phyloP scores from a whole-genome alignment of 768 basidiomycete species.

The Basidioascus undulatus region DNA sequence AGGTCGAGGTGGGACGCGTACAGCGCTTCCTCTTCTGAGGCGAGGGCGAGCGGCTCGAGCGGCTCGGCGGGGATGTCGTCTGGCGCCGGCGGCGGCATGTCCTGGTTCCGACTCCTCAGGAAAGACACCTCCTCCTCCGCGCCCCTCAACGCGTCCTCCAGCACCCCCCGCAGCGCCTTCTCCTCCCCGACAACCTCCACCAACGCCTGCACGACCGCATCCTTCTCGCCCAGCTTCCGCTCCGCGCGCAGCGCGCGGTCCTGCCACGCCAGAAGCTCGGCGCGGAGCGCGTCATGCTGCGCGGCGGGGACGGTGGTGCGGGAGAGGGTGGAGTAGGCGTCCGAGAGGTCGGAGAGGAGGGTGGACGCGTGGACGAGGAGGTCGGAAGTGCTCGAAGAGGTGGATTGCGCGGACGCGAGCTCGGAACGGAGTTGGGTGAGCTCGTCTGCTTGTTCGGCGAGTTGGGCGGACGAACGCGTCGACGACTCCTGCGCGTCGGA shows the following conservation, averaged over 20 bases:
- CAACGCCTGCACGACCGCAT: constrained; percentile 40
- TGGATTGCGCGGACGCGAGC: constrained; percentile 29
- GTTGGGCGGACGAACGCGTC: no score
- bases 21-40: not conserved
- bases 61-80: not conserved
- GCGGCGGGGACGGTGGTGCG: no score
- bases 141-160: not conserved
- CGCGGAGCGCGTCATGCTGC: constrained; percentile 31
- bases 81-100: not conserved
- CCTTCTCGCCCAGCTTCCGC: no score
- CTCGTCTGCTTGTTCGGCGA: no score
- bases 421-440: no score
- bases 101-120: not conserved
- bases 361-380: no score
- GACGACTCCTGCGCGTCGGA: no score
- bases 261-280: constrained; percentile 28
- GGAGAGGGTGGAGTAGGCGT: no score
- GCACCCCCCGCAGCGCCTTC: not conserved
- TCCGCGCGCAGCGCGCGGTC: no score
- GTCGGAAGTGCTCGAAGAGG: no score
- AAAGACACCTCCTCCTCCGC: not conserved
- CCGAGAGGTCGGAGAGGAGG: no score
- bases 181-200: constrained; percentile 30
- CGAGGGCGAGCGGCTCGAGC: not conserved
- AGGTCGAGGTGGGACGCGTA: no score